Conservation (phyloP, 257 asterid genomes). For the Solanum raphanifolium region DNA sequence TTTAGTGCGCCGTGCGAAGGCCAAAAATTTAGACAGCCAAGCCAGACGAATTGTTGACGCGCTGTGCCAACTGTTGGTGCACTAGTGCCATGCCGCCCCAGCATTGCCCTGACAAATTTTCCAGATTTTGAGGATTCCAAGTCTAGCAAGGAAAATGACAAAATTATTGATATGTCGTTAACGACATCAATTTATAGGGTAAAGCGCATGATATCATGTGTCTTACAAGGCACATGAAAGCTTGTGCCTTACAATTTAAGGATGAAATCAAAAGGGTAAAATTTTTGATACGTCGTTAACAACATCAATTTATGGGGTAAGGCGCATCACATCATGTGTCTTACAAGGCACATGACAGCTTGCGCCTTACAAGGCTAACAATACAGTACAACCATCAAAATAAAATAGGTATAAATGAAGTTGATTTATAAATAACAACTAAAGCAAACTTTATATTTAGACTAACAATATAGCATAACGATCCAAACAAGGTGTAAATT, state of each 20-base stretch:
- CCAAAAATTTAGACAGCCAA: no score
- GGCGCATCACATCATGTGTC: neutral
- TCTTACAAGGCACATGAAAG: neutral
- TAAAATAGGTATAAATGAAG: neutral
- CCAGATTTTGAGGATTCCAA: neutral
- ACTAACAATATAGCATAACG: no score
- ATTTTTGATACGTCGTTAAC: no score
- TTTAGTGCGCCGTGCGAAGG: neutral
- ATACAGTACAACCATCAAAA: neutral
- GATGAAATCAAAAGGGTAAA: neutral
- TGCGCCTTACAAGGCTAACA: neutral
- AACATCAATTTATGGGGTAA: neutral
- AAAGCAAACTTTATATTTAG: no score
- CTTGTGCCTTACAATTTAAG: neutral
- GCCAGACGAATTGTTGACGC: no score
- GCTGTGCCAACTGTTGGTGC: no score
- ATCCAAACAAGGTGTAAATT: no score
- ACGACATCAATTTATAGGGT: neutral
- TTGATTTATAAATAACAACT: neutral
- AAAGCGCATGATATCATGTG: neutral
- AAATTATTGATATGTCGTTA: no score
- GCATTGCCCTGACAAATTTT: no score
- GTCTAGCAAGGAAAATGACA: neutral
- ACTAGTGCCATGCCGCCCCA: no score
- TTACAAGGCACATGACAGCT: neutral